Conservation (phyloP, 1,284 basidiomycete species). For the Sporisorium iseilematis-ciliati region DNA sequence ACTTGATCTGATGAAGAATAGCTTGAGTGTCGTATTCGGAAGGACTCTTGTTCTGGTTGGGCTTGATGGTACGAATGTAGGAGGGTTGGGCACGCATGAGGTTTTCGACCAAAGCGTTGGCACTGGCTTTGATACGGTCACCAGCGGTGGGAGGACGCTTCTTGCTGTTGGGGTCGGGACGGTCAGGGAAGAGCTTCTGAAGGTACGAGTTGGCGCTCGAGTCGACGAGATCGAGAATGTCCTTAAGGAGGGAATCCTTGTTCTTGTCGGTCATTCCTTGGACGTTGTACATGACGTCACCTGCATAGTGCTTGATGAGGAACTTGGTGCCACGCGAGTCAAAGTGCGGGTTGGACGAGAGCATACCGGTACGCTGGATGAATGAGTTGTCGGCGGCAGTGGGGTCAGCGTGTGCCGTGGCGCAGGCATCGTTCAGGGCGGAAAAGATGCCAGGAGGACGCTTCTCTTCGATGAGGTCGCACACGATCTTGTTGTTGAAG, state of each 20-base stretch:
- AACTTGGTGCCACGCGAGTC: slow-evolving; percentile 74
- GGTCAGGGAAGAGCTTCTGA: slow-evolving; percentile 90
- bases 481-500: slow-evolving; percentile 79
- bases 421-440: slow-evolving; percentile 96
- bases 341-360: slow-evolving; percentile 75
- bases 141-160: slow-evolving; percentile 97
- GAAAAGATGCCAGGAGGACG: slow-evolving; percentile 97
- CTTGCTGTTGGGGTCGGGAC: slow-evolving; percentile 95
- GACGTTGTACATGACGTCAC: slow-evolving; percentile 98
- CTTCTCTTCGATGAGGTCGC: slow-evolving; percentile 95
- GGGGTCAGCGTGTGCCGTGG: slow-evolving; percentile 97
- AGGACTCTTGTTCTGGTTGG: slow-evolving; percentile 94
- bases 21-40: slow-evolving; percentile 94
- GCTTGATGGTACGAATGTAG: slow-evolving; percentile 99
- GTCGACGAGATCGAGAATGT: slow-evolving; percentile 89
- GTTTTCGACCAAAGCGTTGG: slow-evolving; percentile 93
- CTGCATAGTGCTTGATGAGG: slow-evolving; percentile 82
- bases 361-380: slow-evolving; percentile 83
- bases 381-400: slow-evolving; percentile 97
- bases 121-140: slow-evolving; percentile 93
- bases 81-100: slow-evolving; percentile 95
- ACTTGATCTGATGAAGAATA: slow-evolving; percentile 98
- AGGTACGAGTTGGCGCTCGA: slow-evolving; percentile 74
- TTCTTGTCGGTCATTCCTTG: slow-evolving; percentile 99
- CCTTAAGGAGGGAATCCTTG: slow-evolving; percentile 96